These are phyloP conservation scores for Borovskyia barvae DNA, from an alignment of 208 protist genomes.

Conservation along the genomic window DNA sequence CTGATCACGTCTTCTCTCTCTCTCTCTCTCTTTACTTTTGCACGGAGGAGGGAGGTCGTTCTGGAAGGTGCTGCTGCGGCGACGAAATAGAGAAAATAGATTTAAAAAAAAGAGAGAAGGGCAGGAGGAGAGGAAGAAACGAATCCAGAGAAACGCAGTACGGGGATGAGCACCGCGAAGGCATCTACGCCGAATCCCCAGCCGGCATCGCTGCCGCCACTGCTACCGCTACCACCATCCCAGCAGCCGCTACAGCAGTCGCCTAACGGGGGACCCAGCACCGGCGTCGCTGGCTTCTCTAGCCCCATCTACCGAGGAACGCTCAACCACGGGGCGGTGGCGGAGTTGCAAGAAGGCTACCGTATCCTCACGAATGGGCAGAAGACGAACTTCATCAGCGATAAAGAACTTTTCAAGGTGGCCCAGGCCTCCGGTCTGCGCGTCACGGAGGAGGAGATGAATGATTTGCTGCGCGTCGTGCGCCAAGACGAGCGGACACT, in stretches of 20 bases:
- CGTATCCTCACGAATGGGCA: slow-evolving; percentile 19
- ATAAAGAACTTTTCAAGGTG: slow-evolving; percentile 12
- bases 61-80: too few species aligned
- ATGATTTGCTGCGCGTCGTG: slow-evolving; percentile 56
- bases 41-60: background rate
- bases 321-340: slow-evolving; percentile 15
- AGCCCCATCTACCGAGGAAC: slow-evolving; percentile 15
- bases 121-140: too few species aligned
- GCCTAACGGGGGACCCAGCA: slow-evolving; percentile 94
- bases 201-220: too few species aligned
- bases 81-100: too few species aligned
- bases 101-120: too few species aligned
- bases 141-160: too few species aligned
- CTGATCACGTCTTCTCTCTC: background rate
- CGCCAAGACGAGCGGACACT: slow-evolving; percentile 62
- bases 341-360: slow-evolving; percentile 20
- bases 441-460: slow-evolving; percentile 12
- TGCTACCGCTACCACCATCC: too few species aligned
- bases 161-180: background rate
- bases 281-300: slow-evolving; percentile 21
- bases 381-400: slow-evolving; percentile 16
- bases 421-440: slow-evolving; percentile 11
- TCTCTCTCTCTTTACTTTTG: background rate
- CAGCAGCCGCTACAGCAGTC: slow-evolving; percentile 90
- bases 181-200: background rate